Conservation (phyloP, 768 basidiomycete genomes). For the Leucogyrophana mollusca region DNA sequence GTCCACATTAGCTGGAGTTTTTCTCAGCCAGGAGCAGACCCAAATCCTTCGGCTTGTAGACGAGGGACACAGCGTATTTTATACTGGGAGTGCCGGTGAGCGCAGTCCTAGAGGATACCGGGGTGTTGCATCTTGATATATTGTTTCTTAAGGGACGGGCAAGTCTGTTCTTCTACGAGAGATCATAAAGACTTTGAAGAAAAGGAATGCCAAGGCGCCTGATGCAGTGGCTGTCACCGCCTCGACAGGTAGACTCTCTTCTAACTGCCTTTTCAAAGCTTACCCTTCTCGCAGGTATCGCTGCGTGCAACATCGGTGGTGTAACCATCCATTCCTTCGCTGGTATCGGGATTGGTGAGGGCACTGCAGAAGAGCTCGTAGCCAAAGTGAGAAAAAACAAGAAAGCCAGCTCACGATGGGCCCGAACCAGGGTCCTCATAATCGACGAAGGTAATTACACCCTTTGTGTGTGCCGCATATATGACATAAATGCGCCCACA, state of each 20-base stretch:
- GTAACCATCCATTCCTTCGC: slow-evolving; percentile 94
- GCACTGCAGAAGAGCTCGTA: slow-evolving; percentile 58
- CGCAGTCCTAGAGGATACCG: slow-evolving; percentile 10
- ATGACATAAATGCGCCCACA: too few species aligned
- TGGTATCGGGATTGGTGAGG: slow-evolving; percentile 86
- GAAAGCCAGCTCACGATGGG: slow-evolving; percentile 81
- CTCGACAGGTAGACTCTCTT: slow-evolving; percentile 66
- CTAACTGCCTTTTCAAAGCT: neutral
- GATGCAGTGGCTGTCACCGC: slow-evolving; percentile 94
- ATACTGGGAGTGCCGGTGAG: slow-evolving; percentile 96
- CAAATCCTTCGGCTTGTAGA: slow-evolving; percentile 79
- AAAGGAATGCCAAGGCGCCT: slow-evolving; percentile 44
- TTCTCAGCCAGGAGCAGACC: slow-evolving; percentile 83
- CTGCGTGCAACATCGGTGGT: slow-evolving; percentile 97
- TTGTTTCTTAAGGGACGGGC: slow-evolving; percentile 72
- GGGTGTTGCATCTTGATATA: slow-evolving; percentile 18
- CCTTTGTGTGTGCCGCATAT: neutral
- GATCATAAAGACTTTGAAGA: slow-evolving; percentile 76
- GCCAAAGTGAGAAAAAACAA: slow-evolving; percentile 76
- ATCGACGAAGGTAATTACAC: slow-evolving; percentile 70
- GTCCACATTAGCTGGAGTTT: slow-evolving; percentile 38
- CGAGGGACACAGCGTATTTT: slow-evolving; percentile 78
- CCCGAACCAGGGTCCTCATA: slow-evolving; percentile 79
- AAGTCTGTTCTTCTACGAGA: slow-evolving; percentile 94
- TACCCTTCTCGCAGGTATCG: slow-evolving; percentile 58